Conservation (phyloP, 352 stramenopile species). For the Globisporangium spinosum region DNA sequence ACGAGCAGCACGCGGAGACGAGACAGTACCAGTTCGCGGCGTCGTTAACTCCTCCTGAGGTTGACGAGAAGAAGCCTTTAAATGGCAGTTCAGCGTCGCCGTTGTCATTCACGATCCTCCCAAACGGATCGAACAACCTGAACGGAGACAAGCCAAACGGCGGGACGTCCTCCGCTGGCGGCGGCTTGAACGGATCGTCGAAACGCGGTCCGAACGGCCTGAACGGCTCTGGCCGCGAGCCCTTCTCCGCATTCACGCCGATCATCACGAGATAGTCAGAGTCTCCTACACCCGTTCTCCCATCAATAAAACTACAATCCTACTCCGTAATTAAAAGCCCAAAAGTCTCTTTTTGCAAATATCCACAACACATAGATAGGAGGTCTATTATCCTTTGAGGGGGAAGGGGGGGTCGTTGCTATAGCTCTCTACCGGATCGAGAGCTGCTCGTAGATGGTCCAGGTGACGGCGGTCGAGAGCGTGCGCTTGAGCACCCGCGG, state of each 20-base stretch:
- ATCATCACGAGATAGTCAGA: slow-evolving; percentile 80
- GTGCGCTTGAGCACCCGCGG: slow-evolving; percentile 95
- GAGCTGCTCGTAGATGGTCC: slow-evolving; percentile 98
- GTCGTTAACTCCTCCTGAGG: background rate
- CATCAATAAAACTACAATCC: background rate
- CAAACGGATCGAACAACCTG: slow-evolving; percentile 13
- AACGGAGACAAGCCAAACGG: slow-evolving; percentile 28
- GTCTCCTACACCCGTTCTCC: background rate
- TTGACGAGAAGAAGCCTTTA: background rate
- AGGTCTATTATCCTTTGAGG: slow-evolving; percentile 15
- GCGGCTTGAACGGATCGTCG: slow-evolving; percentile 28
- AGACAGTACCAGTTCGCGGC: slow-evolving; percentile 11
- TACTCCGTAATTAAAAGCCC: background rate
- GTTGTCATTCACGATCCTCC: slow-evolving; percentile 6
- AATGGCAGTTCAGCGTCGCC: slow-evolving; percentile 1
- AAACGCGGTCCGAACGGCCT: slow-evolving; percentile 21
- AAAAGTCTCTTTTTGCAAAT: background rate
- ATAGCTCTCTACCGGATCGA: slow-evolving; percentile 40
- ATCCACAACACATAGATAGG: slow-evolving; percentile 13
- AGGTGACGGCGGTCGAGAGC: slow-evolving; percentile 97
- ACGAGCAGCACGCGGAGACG: slow-evolving; percentile 5
- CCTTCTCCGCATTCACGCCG: slow-evolving; percentile 80
- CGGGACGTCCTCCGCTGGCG: background rate
- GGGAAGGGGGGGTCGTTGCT: background rate
- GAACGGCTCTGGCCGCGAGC: slow-evolving; percentile 40